Evolutionary conservation across 2,329 filamentous ascomycete genomes (phyloP).

Genomic region (Pseudogymnoascus sp.): DNA sequence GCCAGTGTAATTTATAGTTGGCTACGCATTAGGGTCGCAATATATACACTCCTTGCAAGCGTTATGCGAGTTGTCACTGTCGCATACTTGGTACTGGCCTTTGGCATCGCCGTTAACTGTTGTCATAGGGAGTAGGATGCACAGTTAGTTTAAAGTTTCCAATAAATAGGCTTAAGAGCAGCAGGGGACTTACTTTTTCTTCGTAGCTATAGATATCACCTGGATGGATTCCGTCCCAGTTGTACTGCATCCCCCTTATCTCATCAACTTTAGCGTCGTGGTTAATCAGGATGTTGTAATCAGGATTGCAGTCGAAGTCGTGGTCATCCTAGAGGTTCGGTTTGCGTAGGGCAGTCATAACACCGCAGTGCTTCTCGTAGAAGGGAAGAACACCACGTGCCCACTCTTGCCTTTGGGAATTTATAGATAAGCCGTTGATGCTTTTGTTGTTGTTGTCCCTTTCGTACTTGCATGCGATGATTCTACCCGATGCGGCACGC

Average conservation of each 20-base stretch:
- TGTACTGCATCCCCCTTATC: neutral
- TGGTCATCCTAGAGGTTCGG: neutral
- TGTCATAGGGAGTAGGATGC: neutral
- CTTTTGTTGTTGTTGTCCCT: neutral
- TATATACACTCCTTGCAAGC: neutral
- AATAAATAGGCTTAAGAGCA: neutral
- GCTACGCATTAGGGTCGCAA: neutral
- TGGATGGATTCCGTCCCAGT: neutral
- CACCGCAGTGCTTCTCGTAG: neutral
- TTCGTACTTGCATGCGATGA: neutral
- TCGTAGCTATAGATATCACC: neutral
- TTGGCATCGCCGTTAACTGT: neutral
- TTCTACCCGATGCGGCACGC: neutral
- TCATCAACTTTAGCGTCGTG: neutral
- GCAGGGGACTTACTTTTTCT: neutral
- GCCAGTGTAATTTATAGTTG: neutral
- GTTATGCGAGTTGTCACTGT: neutral
- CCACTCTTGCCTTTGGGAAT: neutral
- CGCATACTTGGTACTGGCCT: neutral
- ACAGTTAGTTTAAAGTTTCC: neutral
- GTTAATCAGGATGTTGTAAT: neutral
- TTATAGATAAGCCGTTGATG: neutral
- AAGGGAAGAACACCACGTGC: neutral
- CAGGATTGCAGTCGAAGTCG: neutral
- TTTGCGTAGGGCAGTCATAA: neutral